Evolutionary conservation across 345 rosid genomes (phyloP).

Genomic region (Salix purpurea): DNA sequence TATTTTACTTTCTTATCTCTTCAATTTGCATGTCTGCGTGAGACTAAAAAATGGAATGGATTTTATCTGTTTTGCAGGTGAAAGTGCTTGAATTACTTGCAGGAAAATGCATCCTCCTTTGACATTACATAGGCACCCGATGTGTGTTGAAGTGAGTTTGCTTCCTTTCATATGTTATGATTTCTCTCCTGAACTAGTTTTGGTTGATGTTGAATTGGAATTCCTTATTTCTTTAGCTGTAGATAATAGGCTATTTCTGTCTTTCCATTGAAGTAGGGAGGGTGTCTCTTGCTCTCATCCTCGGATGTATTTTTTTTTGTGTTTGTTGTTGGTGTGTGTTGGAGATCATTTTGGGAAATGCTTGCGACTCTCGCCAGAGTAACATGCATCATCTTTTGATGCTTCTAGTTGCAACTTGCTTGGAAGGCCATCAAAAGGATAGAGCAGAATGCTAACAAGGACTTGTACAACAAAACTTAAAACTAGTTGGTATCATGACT

Average conservation of each 20-base stretch:
- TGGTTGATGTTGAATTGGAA: background rate
- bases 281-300: background rate
- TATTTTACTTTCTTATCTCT: too few relatives aligned
- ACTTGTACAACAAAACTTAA: background rate
- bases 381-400: background rate
- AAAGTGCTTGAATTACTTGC: background rate
- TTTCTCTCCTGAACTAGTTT: background rate
- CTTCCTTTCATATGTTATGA: background rate
- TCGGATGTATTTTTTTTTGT: background rate
- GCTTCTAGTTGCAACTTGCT: background rate
- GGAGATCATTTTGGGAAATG: background rate
- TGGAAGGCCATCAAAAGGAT: background rate
- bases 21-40: too few relatives aligned
- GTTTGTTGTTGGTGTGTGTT: background rate
- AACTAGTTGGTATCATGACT: too few relatives aligned
- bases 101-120: constrained; percentile 86
- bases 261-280: too few relatives aligned
- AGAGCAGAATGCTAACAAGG: background rate
- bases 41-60: too few relatives aligned
- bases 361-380: background rate
- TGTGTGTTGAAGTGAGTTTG: constrained; percentile 78
- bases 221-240: background rate
- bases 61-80: background rate
- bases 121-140: constrained; percentile 82
- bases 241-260: too few relatives aligned